Base-by-base conservation (phyloP, 768 basidiomycete species). In the Mycena rebaudengoi region DNA sequence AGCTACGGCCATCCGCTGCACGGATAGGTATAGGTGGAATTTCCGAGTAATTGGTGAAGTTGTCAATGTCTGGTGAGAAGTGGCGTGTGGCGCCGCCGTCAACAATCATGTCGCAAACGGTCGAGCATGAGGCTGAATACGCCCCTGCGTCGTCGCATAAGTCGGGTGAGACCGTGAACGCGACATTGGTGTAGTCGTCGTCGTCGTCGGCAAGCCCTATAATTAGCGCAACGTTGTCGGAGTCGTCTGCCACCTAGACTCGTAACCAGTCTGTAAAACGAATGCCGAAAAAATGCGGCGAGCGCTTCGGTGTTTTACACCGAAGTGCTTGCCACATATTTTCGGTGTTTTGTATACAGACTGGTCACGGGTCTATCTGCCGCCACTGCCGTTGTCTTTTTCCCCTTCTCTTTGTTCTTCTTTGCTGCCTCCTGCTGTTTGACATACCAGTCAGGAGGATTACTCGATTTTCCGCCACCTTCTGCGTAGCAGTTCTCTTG, bases 41-140 rank as follows among this genome's bases (percentile, higher is more conserved):
- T 48, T 63, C 43, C 1, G 21, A 14, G 52, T 67, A 78, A 44
- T 73, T 73, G 30, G 66, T 32, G 62, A 82, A 74, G 20, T 64
- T 56, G n/a, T 65, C 25, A 11, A 69, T 55, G 46, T 74, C 66
- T 1, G 75, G 77, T 5, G 75, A 71, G 68, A 80, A 77, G 51
- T 80, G 78, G 20, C 64, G 65, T 10, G 64, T 75, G 8, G 77
- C 73, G 30, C 80, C 76, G 52, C 75, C 74, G 65, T 81, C 74
- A 23, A 74, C 64, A 21, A 73, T 73, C 46, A 65, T 55, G 25
- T 53, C 51, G n/a, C n/a, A n/a, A n/a, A n/a, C n/a, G n/a, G n/a
- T n/a, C n/a, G 50, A 37, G 52, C 56, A 7, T 40, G 60, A 16
- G 32, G 21, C 11, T 41, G 21, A 7, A 28, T 37, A 18, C 33